phyloP scores from a whole-genome alignment of 352 stramenopile genomes.

The Globisporangium emineosum region DNA sequence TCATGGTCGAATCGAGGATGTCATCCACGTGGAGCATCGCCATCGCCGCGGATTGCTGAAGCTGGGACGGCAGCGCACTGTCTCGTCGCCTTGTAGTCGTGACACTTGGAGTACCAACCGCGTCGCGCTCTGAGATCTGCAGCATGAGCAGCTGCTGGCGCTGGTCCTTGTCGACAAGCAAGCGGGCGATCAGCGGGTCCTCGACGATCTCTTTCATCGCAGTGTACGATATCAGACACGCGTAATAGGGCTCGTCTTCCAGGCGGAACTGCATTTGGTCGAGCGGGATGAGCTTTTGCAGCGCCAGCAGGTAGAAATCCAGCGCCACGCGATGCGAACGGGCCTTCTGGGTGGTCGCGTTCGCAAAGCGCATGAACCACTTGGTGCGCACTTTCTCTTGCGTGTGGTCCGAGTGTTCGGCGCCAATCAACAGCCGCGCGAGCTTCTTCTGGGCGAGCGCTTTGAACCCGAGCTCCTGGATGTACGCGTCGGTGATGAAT shows the following conservation, averaged over 20 bases:
- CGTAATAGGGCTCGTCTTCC: constrained; percentile 42
- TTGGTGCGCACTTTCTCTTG: constrained; percentile 57
- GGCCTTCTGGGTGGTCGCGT: constrained; percentile 14
- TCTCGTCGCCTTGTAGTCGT: background rate
- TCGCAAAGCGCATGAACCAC: constrained; percentile 65
- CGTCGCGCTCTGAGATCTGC: constrained; percentile 12
- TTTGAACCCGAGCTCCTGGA: constrained; percentile 67
- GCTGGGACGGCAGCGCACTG: constrained; percentile 8
- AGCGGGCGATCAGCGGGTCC: constrained; percentile 36
- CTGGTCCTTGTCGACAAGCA: constrained; percentile 52
- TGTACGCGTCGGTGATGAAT: constrained; percentile 57
- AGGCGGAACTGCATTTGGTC: constrained; percentile 39
- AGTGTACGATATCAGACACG: constrained; percentile 40
- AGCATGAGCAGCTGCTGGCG: constrained; percentile 36
- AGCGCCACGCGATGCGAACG: constrained; percentile 37
- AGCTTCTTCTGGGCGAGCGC: constrained; percentile 52
- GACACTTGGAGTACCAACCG: background rate
- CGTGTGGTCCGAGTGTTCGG: constrained; percentile 32
- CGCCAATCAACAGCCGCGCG: constrained; percentile 37
- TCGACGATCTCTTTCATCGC: constrained; percentile 44
- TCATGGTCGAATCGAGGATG: constrained; percentile 67
- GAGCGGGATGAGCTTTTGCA: constrained; percentile 44
- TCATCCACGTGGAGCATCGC: constrained; percentile 58
- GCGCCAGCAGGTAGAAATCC: constrained; percentile 52
- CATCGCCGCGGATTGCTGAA: constrained; percentile 12